phyloP scores from a whole-genome alignment of 2,329 filamentous ascomycete species.

The Neofusicoccum parvum region DNA sequence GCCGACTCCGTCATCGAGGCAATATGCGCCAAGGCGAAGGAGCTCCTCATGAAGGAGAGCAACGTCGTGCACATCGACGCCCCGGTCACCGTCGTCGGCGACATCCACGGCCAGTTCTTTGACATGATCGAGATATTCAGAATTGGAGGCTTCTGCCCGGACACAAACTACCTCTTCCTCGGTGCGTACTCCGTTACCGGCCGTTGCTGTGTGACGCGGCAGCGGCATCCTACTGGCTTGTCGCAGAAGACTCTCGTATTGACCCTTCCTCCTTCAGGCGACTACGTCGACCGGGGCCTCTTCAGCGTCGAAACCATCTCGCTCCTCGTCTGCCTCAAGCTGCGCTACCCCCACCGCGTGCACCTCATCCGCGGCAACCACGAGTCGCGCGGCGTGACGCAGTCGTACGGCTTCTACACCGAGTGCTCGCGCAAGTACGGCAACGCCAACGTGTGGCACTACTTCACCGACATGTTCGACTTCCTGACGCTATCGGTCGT shows the following conservation, averaged over 20 bases:
- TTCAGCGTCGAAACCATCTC: conserved; percentile 99
- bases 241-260: conserved; percentile 23
- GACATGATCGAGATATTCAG: conserved; percentile 99
- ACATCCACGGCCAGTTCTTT: conserved; percentile 99
- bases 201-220: not conserved
- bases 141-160: conserved; percentile 94
- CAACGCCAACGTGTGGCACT: conserved; percentile 98
- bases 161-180: conserved; percentile 97
- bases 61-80: conserved; percentile 97
- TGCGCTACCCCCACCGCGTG: conserved; percentile 93
- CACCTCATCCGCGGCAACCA: conserved; percentile 97
- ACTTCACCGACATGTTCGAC: conserved; percentile 99
- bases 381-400: conserved; percentile 94
- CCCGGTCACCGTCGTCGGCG: conserved; percentile 94
- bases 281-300: conserved; percentile 97
- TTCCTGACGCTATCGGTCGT: conserved; percentile 95
- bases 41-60: conserved; percentile 98
- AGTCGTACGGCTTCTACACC: conserved; percentile 99
- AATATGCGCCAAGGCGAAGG: conserved; percentile 98
- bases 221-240: not conserved
- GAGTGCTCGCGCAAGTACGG: conserved; percentile 98
- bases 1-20: conserved; percentile 98
- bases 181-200: conserved; percentile 55
- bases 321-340: conserved; percentile 92
- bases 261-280: conserved; percentile 58